phyloP scores from a whole-genome alignment of 306 rosid species.

The Malus sylvestris region DNA sequence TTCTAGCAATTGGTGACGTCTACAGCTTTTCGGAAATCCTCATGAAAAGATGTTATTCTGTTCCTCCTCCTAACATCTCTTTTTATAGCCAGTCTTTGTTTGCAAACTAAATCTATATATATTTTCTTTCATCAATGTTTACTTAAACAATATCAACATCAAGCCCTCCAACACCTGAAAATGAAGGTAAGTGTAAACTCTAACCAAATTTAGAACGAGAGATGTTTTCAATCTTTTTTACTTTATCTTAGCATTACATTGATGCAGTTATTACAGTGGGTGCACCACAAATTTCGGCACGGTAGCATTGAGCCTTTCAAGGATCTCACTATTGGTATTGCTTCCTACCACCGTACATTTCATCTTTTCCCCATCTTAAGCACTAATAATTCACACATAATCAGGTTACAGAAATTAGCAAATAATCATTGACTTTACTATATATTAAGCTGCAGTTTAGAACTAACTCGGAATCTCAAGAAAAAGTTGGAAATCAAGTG shows the following conservation, averaged over 20 bases:
- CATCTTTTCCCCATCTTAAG: conserved; percentile 9
- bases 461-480: background rate
- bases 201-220: conserved; percentile 11
- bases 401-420: background rate
- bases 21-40: conserved; percentile 36
- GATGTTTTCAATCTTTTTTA: conserved; percentile 18
- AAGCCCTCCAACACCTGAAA: conserved; percentile 32
- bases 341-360: conserved; percentile 7
- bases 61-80: conserved; percentile 19
- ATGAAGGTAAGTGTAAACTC: conserved; percentile 71
- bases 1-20: conserved; percentile 46
- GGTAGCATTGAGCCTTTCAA: conserved; percentile 53
- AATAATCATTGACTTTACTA: background rate
- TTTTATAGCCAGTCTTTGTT: conserved; percentile 14
- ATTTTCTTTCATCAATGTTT: conserved; percentile 28
- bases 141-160: conserved; percentile 25
- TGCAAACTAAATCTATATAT: conserved; percentile 30
- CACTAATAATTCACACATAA: too few species aligned
- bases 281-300: conserved; percentile 69
- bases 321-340: conserved; percentile 59
- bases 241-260: conserved; percentile 29
- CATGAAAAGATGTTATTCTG: conserved; percentile 21
- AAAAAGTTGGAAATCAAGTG: background rate
- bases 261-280: conserved; percentile 84
- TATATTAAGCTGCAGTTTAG: background rate